Conservation (phyloP, 305 asterid species). For the Solanum hybrid region DNA sequence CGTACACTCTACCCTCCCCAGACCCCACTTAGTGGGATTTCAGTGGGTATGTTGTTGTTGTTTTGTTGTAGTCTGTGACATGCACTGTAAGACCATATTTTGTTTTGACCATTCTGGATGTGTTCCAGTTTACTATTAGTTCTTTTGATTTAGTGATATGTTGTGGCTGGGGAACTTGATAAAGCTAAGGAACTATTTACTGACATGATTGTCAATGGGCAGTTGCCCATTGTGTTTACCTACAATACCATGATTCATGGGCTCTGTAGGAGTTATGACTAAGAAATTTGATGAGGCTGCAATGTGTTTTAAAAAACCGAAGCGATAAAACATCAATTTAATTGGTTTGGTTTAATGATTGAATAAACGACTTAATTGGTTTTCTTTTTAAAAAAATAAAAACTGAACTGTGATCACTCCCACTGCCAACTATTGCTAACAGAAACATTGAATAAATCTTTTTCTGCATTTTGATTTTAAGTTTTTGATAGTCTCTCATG, state of each 20-base stretch:
- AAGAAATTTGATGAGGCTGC: conserved; percentile 62
- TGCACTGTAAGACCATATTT: neutral
- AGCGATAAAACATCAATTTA: neutral
- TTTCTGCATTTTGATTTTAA: neutral
- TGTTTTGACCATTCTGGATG: neutral
- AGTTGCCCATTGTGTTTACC: conserved; percentile 73
- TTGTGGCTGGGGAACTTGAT: conserved; percentile 41
- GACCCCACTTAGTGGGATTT: too few relatives aligned
- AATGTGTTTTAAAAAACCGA: neutral
- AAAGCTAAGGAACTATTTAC: conserved; percentile 30
- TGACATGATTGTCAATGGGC: conserved; percentile 54
- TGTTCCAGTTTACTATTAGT: neutral
- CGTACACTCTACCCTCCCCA: too few relatives aligned
- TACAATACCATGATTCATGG: conserved; percentile 88
- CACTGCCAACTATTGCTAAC: neutral
- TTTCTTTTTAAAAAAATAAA: neutral
- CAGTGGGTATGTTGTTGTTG: too few relatives aligned
- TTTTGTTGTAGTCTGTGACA: neutral
- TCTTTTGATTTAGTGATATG: conserved; percentile 21
- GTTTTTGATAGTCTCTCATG: neutral
- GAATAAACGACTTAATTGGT: neutral
- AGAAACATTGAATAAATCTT: neutral
- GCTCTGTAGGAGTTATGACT: conserved; percentile 37
- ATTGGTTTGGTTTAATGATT: neutral
- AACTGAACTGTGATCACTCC: neutral